Evolutionary conservation across 352 stramenopile species (phyloP).

Genomic region (Globisporangium sylvaticum): DNA sequence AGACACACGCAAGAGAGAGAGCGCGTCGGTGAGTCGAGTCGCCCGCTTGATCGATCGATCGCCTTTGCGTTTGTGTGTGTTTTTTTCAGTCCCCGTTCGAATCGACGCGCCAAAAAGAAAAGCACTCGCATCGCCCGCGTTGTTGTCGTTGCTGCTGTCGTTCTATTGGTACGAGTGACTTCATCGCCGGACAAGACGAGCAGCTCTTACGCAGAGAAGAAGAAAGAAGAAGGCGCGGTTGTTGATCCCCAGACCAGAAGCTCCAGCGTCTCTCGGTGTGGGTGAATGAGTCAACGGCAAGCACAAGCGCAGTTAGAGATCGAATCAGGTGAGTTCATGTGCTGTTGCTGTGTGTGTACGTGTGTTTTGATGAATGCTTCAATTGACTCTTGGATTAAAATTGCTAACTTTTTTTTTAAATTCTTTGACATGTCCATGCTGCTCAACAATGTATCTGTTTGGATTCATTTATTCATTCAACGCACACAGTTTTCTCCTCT

Average conservation of each 20-base stretch:
- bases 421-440: not conserved
- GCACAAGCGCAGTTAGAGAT: constrained; percentile 9
- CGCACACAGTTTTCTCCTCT: constrained; percentile 5
- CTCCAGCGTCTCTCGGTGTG: not conserved
- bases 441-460: not conserved
- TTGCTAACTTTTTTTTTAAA: not conserved
- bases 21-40: not conserved
- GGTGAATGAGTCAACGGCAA: constrained; percentile 17
- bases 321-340: constrained; percentile 11
- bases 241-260: not conserved
- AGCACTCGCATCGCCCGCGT: not conserved
- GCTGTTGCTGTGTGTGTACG: not conserved
- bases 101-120: not conserved
- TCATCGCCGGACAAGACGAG: not conserved
- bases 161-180: not conserved
- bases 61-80: not conserved
- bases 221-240: not conserved
- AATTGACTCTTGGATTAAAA: not conserved
- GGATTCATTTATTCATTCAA: not conserved
- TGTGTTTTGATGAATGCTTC: not conserved
- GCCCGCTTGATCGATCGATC: not conserved
- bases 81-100: not conserved
- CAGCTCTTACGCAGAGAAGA: not conserved
- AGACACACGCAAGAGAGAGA: not conserved
- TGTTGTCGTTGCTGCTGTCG: not conserved